Evolutionary conservation across 2,329 filamentous ascomycete genomes (phyloP), one percentile per base, ranked within the genome.

Genomic region (Trichoderma asperellum): DNA sequence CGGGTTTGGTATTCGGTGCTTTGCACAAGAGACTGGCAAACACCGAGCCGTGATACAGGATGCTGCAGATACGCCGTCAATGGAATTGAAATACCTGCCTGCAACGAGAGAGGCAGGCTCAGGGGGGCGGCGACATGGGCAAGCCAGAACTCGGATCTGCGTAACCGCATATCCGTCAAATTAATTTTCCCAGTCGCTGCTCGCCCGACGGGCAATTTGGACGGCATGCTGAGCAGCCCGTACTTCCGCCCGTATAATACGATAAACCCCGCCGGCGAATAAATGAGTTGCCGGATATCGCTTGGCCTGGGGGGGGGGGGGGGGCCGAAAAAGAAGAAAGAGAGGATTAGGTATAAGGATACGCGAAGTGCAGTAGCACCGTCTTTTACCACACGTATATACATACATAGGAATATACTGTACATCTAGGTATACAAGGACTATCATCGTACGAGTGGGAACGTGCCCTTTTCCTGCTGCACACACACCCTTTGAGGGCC

Each of bases 251-350:
- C 14, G 12, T 35, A 27, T 21, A 11, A n/a, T 40, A 32, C 29
- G 14, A 43, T 37, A 32, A 64, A 40, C 29, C 61, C 61, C 61
- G 49, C 61, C 61, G 61, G 61, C 8, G 61, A 56, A 29, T 40
- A 32, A 56, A 3, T 64, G 61, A 64, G 61, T 56, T 56, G 61
- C 61, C 61, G 61, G 49, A 40, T 40, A 55, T 55, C 34, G 61
- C 49, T 55, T 55, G 49, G 61, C 61, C 52, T 53, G 24, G 47
- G 35, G 12, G 35, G 35, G 35, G 12, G 35, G 12, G 8, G n/a
- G n/a, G n/a, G 47, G 16, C 5, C 5, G 2, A 43, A 43, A 43
- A 18, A 1, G 1, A 21, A 21, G 4, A n/a, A 14, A 6, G n/a
- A 49, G 18, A 21, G 24, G 24, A 24, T 24, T 24, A 24, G 24